Evolutionary conservation across 179 eudicot species (phyloP).

Genomic region (Carnegiea gigantea): DNA sequence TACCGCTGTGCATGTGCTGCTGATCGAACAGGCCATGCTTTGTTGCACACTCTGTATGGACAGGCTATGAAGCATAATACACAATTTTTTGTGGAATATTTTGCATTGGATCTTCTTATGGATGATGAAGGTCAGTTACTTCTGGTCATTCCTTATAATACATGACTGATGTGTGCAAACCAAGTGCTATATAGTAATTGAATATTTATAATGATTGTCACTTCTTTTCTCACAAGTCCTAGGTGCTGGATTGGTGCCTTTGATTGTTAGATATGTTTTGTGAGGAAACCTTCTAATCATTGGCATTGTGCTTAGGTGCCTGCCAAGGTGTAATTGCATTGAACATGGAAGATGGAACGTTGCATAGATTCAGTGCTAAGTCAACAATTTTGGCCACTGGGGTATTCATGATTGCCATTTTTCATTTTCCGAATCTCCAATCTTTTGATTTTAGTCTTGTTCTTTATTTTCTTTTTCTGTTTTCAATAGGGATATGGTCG

Average conservation of each 20-base stretch:
- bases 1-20: constrained; percentile 99
- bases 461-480: background rate
- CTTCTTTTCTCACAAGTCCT: background rate
- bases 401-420: constrained; percentile 39
- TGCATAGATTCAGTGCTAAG: constrained; percentile 80
- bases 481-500: constrained; percentile 83
- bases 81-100: constrained; percentile 96
- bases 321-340: constrained; percentile 98
- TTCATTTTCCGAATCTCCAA: background rate
- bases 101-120: constrained; percentile 95
- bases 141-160: background rate
- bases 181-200: background rate
- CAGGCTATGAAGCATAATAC: constrained; percentile 98
- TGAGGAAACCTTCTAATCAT: background rate
- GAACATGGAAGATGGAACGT: constrained; percentile 95
- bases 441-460: background rate
- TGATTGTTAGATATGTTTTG: background rate
- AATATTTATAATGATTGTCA: background rate
- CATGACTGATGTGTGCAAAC: background rate
- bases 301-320: constrained; percentile 48
- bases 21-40: constrained; percentile 98
- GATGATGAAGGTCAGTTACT: constrained; percentile 68
- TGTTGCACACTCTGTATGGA: constrained; percentile 89
- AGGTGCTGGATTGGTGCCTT: background rate
- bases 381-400: constrained; percentile 98